phyloP scores from a whole-genome alignment of 371 early-diverging fungal species.

The Blakeslea trispora region DNA sequence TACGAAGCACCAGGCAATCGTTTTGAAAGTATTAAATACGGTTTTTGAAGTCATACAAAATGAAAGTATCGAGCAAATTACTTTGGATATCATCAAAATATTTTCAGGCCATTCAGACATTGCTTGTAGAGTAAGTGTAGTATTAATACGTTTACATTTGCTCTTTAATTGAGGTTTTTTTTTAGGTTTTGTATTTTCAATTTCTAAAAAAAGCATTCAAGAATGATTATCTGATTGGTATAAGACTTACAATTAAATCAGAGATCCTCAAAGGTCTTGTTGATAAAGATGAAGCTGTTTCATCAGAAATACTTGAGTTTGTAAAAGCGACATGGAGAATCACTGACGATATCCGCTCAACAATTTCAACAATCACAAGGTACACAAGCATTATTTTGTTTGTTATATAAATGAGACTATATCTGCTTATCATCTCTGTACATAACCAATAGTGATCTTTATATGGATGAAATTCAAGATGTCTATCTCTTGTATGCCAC shows the following conservation, averaged over 20 bases:
- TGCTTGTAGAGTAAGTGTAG: constrained; percentile 50
- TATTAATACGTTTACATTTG: not conserved
- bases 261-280: constrained; percentile 47
- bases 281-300: constrained; percentile 54
- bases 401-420: too few relatives aligned
- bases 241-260: constrained; percentile 1
- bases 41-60: constrained; percentile 38
- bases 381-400: constrained; percentile 14
- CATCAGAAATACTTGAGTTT: constrained; percentile 50
- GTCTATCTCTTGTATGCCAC: constrained; percentile 64
- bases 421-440: not conserved
- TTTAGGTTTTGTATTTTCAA: constrained; percentile 34
- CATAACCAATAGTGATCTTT: constrained; percentile 54
- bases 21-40: constrained; percentile 53
- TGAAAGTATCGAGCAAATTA: constrained; percentile 42
- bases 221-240: not conserved
- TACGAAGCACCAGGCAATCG: constrained; percentile 42
- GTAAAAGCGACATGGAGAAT: constrained; percentile 43
- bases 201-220: constrained; percentile 23
- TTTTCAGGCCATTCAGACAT: constrained; percentile 43
- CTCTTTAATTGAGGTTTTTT: not conserved
- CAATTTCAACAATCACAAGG: constrained; percentile 47
- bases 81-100: constrained; percentile 35
- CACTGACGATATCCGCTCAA: constrained; percentile 40
- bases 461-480: constrained; percentile 63